Evolutionary conservation across 2,329 filamentous ascomycete species (phyloP).

Genomic region (Alternaria arborescens): DNA sequence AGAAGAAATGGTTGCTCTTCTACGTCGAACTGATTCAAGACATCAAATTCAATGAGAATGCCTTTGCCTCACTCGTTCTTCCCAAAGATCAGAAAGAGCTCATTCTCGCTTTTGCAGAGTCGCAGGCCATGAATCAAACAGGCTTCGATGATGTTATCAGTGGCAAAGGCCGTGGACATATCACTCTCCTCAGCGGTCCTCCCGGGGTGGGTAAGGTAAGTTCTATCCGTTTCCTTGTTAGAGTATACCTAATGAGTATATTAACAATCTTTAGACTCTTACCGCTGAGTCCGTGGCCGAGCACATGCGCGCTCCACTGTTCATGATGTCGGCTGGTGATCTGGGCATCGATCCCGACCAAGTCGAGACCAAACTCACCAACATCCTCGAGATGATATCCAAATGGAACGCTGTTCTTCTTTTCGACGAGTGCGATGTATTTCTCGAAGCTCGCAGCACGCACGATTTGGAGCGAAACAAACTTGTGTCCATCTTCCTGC

Average conservation of each 20-base stretch:
- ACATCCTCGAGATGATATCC: slow-evolving; percentile 59
- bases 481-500: slow-evolving; percentile 48
- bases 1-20: slow-evolving; percentile 91
- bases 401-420: slow-evolving; percentile 64
- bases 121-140: slow-evolving; percentile 78
- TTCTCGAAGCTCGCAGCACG: slow-evolving; percentile 61
- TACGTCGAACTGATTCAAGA: slow-evolving; percentile 78
- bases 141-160: slow-evolving; percentile 74
- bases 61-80: slow-evolving; percentile 82
- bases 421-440: slow-evolving; percentile 69
- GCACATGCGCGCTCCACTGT: slow-evolving; percentile 80
- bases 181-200: slow-evolving; percentile 80
- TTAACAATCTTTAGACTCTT: slow-evolving; percentile 61
- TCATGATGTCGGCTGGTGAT: slow-evolving; percentile 79
- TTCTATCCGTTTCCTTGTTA: neutral
- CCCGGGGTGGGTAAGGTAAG: slow-evolving; percentile 78
- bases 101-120: slow-evolving; percentile 80
- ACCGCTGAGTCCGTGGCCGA: slow-evolving; percentile 88
- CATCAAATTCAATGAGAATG: slow-evolving; percentile 82
- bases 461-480: slow-evolving; percentile 45
- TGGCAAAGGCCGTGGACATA: slow-evolving; percentile 85
- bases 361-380: slow-evolving; percentile 57
- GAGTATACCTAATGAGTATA: neutral
- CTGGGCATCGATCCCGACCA: slow-evolving; percentile 56
- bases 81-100: slow-evolving; percentile 68